Evolutionary conservation across 192 early-diverging fungal genomes (phyloP), one percentile per base, ranked within the genome.

Genomic region (Backusella luteola): DNA sequence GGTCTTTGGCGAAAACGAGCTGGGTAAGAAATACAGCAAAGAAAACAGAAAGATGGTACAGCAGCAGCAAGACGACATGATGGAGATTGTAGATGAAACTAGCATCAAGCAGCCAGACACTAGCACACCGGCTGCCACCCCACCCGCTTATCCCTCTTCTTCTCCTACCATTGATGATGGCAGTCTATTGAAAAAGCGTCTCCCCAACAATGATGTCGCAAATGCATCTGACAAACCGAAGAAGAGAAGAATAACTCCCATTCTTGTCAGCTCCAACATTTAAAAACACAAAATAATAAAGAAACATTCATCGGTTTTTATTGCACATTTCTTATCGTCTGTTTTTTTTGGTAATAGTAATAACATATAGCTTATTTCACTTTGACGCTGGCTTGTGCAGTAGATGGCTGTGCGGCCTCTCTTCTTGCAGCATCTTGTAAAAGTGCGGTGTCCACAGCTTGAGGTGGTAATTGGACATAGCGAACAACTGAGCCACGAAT

Each of bases 401-500:
- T 74, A 19, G 87, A 84, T 29, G 90, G 85, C 69, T 90, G 89
- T 73, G 93, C 90, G 15, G 96, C 93, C 84, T 99, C 97, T 49
- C 94, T 86, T 68, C 98, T 84, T 5, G 98, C 93, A 2, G 98
- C 98, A 81, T 99, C 98, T 79, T 99, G 98, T 66, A 99, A 81
- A 73, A 99, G 80, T 53, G 94, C 95, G 19, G 95, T 98, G 80
- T 99, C 97, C 21, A 99, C 95, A 12, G 93, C 91, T 35, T 89
- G 86, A 5, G 94, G 85, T 1, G 96, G 96, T 42, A 99, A 79
- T 73, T 94, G 91, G 29, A 99, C 97, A 75, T 99, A 99, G 32
- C 98, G 91, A 39, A 99, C 97, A 1, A 99, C 98, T 6, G 97
- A 98, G 21, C 98, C 98, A 74, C 98, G 93, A 78, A 99, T 98